A percentile compares a stretch with the other conserved stretches of the same genome.
Conservation (phyloP, 2,329 filamentous ascomycete genomes). For the Fusarium falciforme region DNA sequence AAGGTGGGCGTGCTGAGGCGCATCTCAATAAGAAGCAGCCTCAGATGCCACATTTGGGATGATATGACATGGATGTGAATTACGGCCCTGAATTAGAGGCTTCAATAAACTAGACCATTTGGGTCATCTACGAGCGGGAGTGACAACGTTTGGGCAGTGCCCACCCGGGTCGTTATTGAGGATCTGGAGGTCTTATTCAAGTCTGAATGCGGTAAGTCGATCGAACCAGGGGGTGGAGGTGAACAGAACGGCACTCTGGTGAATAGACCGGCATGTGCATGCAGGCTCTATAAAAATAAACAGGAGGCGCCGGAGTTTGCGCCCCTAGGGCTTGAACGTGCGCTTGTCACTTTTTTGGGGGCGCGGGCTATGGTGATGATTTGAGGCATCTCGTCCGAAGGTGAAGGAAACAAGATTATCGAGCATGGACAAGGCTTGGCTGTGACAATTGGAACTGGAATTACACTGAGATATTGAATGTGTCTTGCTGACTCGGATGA, state of each 20-base stretch:
- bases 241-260: background rate
- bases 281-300: slow-evolving; percentile 12
- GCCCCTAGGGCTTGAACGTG: slow-evolving; percentile 1
- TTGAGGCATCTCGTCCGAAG: slow-evolving; percentile 1
- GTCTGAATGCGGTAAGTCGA: slow-evolving; percentile 45
- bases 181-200: slow-evolving; percentile 47
- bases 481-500: background rate
- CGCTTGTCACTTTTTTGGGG: background rate
- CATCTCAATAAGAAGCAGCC: slow-evolving; percentile 10
- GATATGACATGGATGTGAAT: background rate
- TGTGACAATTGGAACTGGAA: background rate
- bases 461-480: background rate
- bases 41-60: background rate
- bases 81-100: slow-evolving; percentile 30
- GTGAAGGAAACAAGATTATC: background rate
- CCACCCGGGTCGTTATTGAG: slow-evolving; percentile 44
- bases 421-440: background rate
- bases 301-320: slow-evolving; percentile 5
- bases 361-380: background rate
- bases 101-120: background rate
- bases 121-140: background rate
- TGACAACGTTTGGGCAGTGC: slow-evolving; percentile 10
- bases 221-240: slow-evolving; percentile 4
- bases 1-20: background rate
- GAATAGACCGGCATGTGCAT: background rate